Conservation (phyloP, 306 rosid species). For the Dalbergia cochinchinensis region DNA sequence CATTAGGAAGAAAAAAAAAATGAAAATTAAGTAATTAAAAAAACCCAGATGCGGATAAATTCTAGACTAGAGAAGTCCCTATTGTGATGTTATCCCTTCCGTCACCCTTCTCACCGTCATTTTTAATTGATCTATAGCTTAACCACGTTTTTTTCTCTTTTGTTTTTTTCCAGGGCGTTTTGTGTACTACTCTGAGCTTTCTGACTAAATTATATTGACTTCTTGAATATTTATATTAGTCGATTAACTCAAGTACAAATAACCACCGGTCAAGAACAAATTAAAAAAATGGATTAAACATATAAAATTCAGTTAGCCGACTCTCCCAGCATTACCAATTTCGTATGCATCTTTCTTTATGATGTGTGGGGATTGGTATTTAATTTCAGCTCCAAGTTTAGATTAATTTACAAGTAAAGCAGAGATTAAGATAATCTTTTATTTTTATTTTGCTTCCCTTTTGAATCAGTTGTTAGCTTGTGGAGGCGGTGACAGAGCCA, state of each 20-base stretch:
- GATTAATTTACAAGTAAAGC: background rate
- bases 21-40: background rate
- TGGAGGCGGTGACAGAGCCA: background rate
- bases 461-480: background rate
- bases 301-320: constrained; percentile 11
- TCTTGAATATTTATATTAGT: background rate
- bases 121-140: background rate
- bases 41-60: background rate
- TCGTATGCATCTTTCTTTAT: background rate
- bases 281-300: background rate
- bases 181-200: background rate
- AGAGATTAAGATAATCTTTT: background rate
- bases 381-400: background rate
- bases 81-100: constrained; percentile 24
- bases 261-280: constrained; percentile 19
- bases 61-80: background rate
- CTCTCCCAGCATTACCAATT: background rate
- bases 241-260: background rate
- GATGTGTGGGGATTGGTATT: background rate
- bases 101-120: background rate
- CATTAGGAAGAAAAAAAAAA: background rate
- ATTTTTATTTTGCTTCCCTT: background rate
- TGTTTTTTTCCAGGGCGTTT: background rate
- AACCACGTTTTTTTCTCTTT: background rate
- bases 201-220: constrained; percentile 20